Base-by-base conservation (phyloP, 2,329 filamentous ascomycete genomes). In the Aspergillus floridensis region DNA sequence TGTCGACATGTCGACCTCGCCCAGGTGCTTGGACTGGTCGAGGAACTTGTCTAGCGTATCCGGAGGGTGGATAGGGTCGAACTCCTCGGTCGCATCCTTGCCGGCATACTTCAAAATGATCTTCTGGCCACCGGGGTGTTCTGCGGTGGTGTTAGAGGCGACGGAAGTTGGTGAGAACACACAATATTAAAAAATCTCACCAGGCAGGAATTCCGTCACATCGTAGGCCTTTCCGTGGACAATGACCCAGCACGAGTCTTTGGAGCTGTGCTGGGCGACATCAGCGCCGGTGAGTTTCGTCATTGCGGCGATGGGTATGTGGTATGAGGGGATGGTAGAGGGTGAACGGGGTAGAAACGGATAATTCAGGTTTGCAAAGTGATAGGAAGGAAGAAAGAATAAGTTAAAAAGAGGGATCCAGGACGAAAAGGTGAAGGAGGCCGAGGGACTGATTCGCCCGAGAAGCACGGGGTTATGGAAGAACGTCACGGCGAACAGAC, bases 21-120 rank as follows among this genome's bases (percentile, higher is more conserved):
- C 93, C 19, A 96, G 80, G 75, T 96, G 93, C 80, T 96, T 96
- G 32, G 88, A 90, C 73, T 85, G 81, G 74, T 93, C 88, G 60
- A 96, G 87, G 75, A 91, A 96, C 81, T 86, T 85, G 74, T 86
- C 84, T 19, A 97, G 85, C 1, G 92, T 96, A 77, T 96, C 93
- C 14, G 90, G 91, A 2, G 93, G 93, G 74, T 89, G 87, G 65
- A 97, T 95, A 38, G 92, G 92, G 51, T 96, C 92, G 77, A 91
- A 97, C 72, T 92, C 92, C 74, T 93, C 90, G 38, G 92, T 96
- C 44, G 92, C 92, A 81, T 97, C 93, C 82, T 93, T 96, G 69
- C 93, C 92, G 31, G 93, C 93, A 78, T 97, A 96, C 80, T 96
- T 96, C 65, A 99, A 84, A 70, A 99, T 98, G 74, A 98, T 96